Percentiles rank a stretch among this genome's conserved stretches.
These are phyloP conservation scores for Juglanconis oblonga DNA, from an alignment of 2,329 filamentous ascomycete genomes.

Conservation along the genomic window DNA sequence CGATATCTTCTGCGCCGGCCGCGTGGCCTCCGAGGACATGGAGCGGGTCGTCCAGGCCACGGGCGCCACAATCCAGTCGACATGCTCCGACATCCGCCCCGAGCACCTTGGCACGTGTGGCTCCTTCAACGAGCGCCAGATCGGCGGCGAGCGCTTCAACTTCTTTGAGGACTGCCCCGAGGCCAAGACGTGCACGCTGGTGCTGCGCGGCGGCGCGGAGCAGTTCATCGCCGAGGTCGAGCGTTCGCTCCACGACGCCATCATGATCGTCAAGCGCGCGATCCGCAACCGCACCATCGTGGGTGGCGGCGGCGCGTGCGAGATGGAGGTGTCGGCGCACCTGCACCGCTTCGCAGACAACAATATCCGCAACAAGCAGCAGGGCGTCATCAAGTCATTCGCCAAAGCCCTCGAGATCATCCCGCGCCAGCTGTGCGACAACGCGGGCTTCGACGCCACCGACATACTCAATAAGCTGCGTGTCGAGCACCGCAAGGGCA, in stretches of 20 bases:
- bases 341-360: conserved; percentile 90
- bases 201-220: conserved; percentile 93
- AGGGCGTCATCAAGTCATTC: conserved; percentile 95
- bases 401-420: conserved; percentile 97
- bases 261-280: conserved; percentile 99
- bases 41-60: conserved; percentile 95
- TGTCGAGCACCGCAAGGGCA: conserved; percentile 92
- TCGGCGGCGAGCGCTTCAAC: conserved; percentile 96
- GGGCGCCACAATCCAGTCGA: conserved; percentile 88
- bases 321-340: conserved; percentile 96
- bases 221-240: conserved; percentile 99
- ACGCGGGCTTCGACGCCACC: conserved; percentile 96
- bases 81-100: conserved; percentile 88
- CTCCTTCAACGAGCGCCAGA: conserved; percentile 90
- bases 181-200: conserved; percentile 94
- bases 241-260: conserved; percentile 94
- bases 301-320: conserved; percentile 86
- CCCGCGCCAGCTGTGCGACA: conserved; percentile 95
- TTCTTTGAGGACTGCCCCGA: conserved; percentile 95
- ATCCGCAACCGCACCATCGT: conserved; percentile 95
- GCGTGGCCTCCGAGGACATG: conserved; percentile 87
- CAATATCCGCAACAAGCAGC: conserved; percentile 91
- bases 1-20: conserved; percentile 96
- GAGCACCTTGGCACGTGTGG: conserved; percentile 91
- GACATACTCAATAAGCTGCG: conserved; percentile 96